A percentile compares a stretch with the other conserved stretches of the same genome.
phyloP scores from a whole-genome alignment of 805 yeast genomes.

The Candida jianshihensis region DNA sequence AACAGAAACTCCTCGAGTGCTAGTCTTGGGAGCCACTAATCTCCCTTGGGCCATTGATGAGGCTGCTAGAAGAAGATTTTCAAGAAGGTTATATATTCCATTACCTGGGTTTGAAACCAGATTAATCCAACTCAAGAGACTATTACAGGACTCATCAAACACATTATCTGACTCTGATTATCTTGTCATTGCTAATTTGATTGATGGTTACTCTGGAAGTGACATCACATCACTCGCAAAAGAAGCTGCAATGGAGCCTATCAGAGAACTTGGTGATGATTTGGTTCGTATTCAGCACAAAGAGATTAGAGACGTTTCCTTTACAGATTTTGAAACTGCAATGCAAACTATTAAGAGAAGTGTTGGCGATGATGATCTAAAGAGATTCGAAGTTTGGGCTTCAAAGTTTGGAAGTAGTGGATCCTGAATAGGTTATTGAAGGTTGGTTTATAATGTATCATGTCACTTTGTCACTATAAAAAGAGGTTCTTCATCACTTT shows the following conservation, averaged over 20 bases:
- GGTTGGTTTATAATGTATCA: conserved; percentile 3
- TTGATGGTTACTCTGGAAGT: conserved; percentile 88
- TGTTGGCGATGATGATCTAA: conserved; percentile 75
- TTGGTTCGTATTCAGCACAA: conserved; percentile 63
- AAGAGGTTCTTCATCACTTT: no score
- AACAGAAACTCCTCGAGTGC: conserved; percentile 44
- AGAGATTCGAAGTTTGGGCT: conserved; percentile 86
- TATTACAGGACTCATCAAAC: conserved; percentile 62
- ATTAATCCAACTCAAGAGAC: conserved; percentile 59
- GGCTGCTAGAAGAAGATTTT: conserved; percentile 93
- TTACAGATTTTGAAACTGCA: conserved; percentile 72
- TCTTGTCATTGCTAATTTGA: conserved; percentile 50
- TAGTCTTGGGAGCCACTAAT: conserved; percentile 92
- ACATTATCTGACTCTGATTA: conserved; percentile 60
- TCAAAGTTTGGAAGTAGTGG: conserved; percentile 81
- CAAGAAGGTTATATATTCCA: conserved; percentile 89
- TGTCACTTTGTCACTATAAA: no score
- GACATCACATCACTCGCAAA: conserved; percentile 94
- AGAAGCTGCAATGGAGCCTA: conserved; percentile 98
- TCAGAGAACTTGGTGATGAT: conserved; percentile 83
- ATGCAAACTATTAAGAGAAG: conserved; percentile 80
- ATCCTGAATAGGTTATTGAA: no score
- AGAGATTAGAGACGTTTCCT: conserved; percentile 67
- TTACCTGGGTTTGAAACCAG: conserved; percentile 86
- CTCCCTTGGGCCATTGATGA: conserved; percentile 97